Base-by-base conservation (phyloP, 164 flowering plant genomes). In the Stephania yunnanensis region DNA sequence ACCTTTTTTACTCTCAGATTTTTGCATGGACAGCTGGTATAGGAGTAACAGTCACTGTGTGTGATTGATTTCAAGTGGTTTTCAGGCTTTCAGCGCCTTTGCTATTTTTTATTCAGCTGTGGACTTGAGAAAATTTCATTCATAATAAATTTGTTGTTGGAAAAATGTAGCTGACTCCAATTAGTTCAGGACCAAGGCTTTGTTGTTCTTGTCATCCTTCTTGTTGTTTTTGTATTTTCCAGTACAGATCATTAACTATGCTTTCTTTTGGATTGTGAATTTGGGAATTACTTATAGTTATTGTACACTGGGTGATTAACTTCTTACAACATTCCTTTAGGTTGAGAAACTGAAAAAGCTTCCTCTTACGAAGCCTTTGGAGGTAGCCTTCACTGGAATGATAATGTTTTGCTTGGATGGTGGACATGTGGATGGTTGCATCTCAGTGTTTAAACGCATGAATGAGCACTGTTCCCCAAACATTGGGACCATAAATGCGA, bases 371-470 rank as follows among this genome's bases (percentile, higher is more conserved):
- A 92, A 81, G 81, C 93, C 94, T 25, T 80, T 94, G 84, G 92
- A 83, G 81, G 86, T 93, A 68, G 78, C 99, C 64, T 91, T 94
- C 84, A 93, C 98, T 71, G 99, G 99, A 76, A 87, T 96, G 89
- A 94, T 96, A 76, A 67, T 78, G 76, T 88, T 97, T 79, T 84
- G 93, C 77, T 69, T 91, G 92, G 88, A 90, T 46, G 95, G 94
- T 58, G 97, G 98, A 63, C 88, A 93, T 80, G 65, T 91, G 75
- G 79, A 85, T 74, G 86, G 89, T 76, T 89, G 97, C 81, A 79
- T 88, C 58, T 87, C 89, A 8, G 80, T 94, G 71, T 92, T 89
- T 80, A 83, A 90, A 64, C 81, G 82, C 79, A 87, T 92, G 92
- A 87, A 84, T 71, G 78, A 79, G 17, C 82, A 83, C 71, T 86